These are phyloP conservation scores for Metarhizium guizhouense DNA, from an alignment of 2,329 filamentous ascomycete genomes.

Conservation along the genomic window DNA sequence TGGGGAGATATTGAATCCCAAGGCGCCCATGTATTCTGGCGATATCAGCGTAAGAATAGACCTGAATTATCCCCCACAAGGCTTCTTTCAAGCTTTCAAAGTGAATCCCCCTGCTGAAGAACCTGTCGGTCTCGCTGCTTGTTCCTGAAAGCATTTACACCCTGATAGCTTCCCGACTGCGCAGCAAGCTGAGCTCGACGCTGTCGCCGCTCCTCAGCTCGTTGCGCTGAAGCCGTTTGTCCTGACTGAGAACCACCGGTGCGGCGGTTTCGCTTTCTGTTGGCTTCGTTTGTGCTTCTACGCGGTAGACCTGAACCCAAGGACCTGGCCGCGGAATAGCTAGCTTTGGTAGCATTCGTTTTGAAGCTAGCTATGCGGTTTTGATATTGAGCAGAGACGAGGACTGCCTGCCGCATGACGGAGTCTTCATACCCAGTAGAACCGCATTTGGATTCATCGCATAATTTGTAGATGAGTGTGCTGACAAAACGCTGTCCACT, in stretches of 20 bases:
- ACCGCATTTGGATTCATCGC: constrained; percentile 1
- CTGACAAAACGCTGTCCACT: constrained; percentile 8
- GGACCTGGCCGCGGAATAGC: not conserved
- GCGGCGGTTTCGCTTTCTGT: not conserved
- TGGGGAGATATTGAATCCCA: not conserved
- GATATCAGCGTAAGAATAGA: not conserved
- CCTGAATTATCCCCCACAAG: not conserved
- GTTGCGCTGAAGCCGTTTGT: not conserved
- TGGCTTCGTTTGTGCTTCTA: not conserved
- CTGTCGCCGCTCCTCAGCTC: constrained; percentile 1
- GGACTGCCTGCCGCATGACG: constrained; percentile 18
- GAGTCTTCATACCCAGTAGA: constrained; percentile 14
- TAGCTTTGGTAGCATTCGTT: not conserved
- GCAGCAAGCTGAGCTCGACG: constrained; percentile 4
- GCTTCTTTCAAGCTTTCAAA: not conserved
- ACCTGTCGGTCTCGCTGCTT: constrained; percentile 1
- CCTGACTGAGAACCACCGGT: not conserved
- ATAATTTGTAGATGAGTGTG: constrained; percentile 10
- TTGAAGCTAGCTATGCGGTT: constrained; percentile 12
- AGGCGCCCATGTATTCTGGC: not conserved
- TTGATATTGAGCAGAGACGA: constrained; percentile 17
- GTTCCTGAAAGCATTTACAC: constrained; percentile 18
- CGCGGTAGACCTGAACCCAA: not conserved
- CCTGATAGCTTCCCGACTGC: constrained; percentile 12
- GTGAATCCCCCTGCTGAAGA: too few relatives aligned